These are phyloP conservation scores for Fraxinus sp. DNA, from an alignment of 305 asterid species.

Conservation along the genomic window DNA sequence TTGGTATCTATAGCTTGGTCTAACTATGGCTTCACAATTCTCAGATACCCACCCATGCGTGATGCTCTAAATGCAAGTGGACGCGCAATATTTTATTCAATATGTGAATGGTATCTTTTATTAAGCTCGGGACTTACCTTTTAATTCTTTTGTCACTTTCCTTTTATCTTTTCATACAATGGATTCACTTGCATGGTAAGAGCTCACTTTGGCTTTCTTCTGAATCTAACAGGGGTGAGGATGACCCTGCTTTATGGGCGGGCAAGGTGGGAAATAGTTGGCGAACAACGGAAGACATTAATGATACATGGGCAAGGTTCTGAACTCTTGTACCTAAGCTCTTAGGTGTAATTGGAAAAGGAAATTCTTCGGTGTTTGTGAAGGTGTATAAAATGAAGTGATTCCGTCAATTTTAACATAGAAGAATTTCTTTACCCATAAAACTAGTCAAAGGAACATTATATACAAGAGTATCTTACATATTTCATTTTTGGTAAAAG, in stretches of 20 bases:
- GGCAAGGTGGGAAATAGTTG: conserved; percentile 89
- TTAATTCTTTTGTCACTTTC: neutral
- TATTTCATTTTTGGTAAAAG: neutral
- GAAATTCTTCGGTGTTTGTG: neutral
- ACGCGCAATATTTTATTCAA: conserved; percentile 72
- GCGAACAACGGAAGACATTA: conserved; percentile 92
- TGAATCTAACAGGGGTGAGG: conserved; percentile 64
- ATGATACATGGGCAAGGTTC: conserved; percentile 97
- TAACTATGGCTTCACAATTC: conserved; percentile 23
- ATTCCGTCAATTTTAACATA: neutral
- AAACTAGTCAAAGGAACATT: neutral
- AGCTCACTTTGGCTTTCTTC: conserved; percentile 24
- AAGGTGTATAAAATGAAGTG: neutral
- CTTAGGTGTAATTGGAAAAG: conserved; percentile 3
- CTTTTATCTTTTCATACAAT: neutral
- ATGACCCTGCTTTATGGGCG: conserved; percentile 96
- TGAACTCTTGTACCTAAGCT: conserved; percentile 16
- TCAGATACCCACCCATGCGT: conserved; percentile 96
- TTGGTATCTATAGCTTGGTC: conserved; percentile 22
- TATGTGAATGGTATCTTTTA: conserved; percentile 81
- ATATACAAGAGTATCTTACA: neutral
- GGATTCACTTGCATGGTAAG: conserved; percentile 14
- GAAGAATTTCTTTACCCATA: neutral
- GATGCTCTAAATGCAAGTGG: conserved; percentile 94
- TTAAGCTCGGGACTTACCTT: neutral